phyloP scores from a whole-genome alignment of 2,329 filamentous ascomycete genomes.

The Kalaharituber pfeilii region DNA sequence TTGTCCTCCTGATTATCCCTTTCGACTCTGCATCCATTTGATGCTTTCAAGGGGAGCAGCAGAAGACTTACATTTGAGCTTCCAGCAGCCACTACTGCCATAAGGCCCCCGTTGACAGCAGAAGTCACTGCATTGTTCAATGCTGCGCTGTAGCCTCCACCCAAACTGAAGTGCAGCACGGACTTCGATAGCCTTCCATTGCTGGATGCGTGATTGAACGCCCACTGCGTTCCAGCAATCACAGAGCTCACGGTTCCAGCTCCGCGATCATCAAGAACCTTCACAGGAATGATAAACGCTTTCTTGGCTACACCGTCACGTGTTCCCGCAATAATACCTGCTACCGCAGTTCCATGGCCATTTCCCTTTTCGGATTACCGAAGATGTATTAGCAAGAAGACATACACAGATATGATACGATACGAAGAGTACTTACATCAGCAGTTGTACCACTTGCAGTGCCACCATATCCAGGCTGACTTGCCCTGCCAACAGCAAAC shows the following conservation, averaged over 20 bases:
- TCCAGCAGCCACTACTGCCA: constrained; percentile 39
- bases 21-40: not conserved
- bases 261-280: constrained; percentile 39
- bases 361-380: constrained; percentile 21
- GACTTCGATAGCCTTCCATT: constrained; percentile 5
- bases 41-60: not conserved
- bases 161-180: constrained; percentile 40
- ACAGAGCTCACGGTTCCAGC: constrained; percentile 35
- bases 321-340: constrained; percentile 43
- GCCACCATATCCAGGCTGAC: not conserved
- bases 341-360: constrained; percentile 46
- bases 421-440: not conserved
- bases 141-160: constrained; percentile 30
- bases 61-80: constrained; percentile 28
- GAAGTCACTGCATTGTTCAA: constrained; percentile 35
- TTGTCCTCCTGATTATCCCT: not conserved
- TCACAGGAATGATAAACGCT: constrained; percentile 39
- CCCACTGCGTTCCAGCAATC: constrained; percentile 26
- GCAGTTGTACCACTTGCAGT: not conserved
- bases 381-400: too few relatives aligned
- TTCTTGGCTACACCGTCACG: constrained; percentile 47
- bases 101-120: constrained; percentile 32
- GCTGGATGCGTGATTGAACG: not conserved
- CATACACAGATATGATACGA: not conserved
- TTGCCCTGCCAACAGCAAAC: not conserved